Conservation (phyloP, 139 green algal genomes). For the Chlamydomonas sphaeroides region DNA sequence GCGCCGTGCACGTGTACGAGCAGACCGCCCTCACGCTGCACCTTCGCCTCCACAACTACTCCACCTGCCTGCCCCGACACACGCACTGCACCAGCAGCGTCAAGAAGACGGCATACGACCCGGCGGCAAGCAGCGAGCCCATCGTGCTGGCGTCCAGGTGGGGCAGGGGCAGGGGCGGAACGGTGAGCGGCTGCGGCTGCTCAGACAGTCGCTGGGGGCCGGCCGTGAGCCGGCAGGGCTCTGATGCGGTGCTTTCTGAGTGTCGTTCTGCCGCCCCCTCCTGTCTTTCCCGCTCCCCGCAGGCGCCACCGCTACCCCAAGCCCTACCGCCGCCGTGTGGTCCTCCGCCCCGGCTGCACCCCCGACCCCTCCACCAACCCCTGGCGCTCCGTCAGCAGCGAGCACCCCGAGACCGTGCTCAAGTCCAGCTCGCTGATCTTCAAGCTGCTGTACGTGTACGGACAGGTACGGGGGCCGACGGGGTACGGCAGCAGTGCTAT, state of each 20-base stretch:
- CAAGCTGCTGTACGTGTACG: conserved; percentile 20
- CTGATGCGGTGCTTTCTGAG: too few species aligned
- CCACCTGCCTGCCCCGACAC: conserved; percentile 47
- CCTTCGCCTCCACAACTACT: conserved; percentile 4
- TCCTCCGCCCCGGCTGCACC: background rate
- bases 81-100: conserved; percentile 43
- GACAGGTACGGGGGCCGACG: background rate
- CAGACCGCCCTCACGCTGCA: background rate
- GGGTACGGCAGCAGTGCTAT: background rate
- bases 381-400: conserved; percentile 22
- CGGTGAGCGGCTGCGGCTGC: too few species aligned
- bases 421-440: conserved; percentile 33
- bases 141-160: conserved; percentile 33
- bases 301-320: conserved; percentile 38
- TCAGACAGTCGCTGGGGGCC: too few species aligned
- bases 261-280: background rate
- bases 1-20: conserved; percentile 52
- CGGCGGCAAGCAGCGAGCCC: background rate
- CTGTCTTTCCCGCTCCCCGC: background rate
- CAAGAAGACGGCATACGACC: conserved; percentile 21
- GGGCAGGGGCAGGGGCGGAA: too few species aligned
- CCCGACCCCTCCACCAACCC: conserved; percentile 25
- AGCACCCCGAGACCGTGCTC: conserved; percentile 27
- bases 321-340: conserved; percentile 22
- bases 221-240: too few species aligned